Conservation (phyloP, 1,284 basidiomycete species). For the Afroboletus lepidellus region DNA sequence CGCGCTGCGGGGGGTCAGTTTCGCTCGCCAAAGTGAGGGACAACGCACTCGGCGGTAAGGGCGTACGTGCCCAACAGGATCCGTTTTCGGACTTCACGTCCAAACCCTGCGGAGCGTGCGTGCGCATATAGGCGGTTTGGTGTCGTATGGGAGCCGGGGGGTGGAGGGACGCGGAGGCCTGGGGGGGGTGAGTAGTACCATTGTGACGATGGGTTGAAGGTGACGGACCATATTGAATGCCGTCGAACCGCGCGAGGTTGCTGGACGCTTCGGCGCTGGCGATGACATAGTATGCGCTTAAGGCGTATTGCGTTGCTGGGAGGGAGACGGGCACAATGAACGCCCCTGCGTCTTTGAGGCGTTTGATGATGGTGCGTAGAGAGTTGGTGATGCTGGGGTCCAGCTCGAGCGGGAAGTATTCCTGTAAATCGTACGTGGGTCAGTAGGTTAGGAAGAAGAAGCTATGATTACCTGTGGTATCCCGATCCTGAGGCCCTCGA, state of each 20-base stretch:
- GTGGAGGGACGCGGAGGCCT: slow-evolving; percentile 51
- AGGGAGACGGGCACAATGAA: slow-evolving; percentile 73
- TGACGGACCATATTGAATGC: slow-evolving; percentile 68
- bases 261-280: slow-evolving; percentile 94
- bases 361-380: slow-evolving; percentile 48
- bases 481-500: slow-evolving; percentile 54
- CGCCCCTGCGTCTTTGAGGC: slow-evolving; percentile 64
- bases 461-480: slow-evolving; percentile 50
- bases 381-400: slow-evolving; percentile 46
- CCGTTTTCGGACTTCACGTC: slow-evolving; percentile 82
- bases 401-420: slow-evolving; percentile 82
- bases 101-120: slow-evolving; percentile 71
- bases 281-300: slow-evolving; percentile 94
- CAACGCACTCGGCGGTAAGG: slow-evolving; percentile 81
- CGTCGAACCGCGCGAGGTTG: slow-evolving; percentile 90
- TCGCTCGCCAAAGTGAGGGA: background rate
- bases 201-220: too few species aligned
- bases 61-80: slow-evolving; percentile 93
- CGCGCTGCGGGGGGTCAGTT: slow-evolving; percentile 50
- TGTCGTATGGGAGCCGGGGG: slow-evolving; percentile 44
- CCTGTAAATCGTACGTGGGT: slow-evolving; percentile 38
- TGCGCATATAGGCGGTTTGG: slow-evolving; percentile 54
- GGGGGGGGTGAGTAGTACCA: too few species aligned
- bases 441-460: background rate
- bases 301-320: slow-evolving; percentile 73